Evolutionary conservation across 352 stramenopile species (phyloP), one percentile per base, ranked within the genome.

Genomic region (Phytopythium helicoides): DNA sequence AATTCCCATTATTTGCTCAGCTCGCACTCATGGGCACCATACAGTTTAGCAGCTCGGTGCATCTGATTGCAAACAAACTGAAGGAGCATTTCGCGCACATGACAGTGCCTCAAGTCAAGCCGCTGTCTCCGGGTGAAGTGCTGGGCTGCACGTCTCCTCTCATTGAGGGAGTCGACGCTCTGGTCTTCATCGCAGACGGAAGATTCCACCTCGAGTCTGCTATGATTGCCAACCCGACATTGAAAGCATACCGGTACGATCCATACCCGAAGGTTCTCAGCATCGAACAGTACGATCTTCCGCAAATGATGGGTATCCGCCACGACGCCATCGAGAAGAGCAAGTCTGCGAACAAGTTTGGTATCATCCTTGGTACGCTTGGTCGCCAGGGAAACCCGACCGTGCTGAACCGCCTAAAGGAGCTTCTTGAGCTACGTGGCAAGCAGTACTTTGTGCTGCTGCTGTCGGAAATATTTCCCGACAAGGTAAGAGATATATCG

Each of bases 161-260:
- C 14, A 88, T 98, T 26, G 68, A 94, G 21, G 87, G 95, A n/a
- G 72, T 88, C 10, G 86, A 98, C 16, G 84, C 95, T 18, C 81
- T 99, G 38, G 87, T 99, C 16, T 99, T 99, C 76, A 87, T 99
- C 38, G 97, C 98, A 7, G 98, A 99, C 63, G 98, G 98, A 6
- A 86, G 97, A 33, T 99, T 99, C 65, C 98, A 99, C 66, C 85
- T 99, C 25, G 97, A 99, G 85, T 94, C 90, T 6, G 93, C 94
- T 25, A 99, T 99, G 96, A 99, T 99, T 64, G 89, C 92, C 39
- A 99, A 99, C 71, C 97, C 97, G 9, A 66, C 83, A 19, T 63
- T 99, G 31, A 73, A 91, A 44, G 96, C 97, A 14, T 98, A 98
- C 52, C 82, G 97, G 36, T 99, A 99, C 67, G 96, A 99, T 60